Percentiles rank a stretch among this genome's conserved stretches.
These are phyloP conservation scores for Brassica nigra DNA, from an alignment of 345 rosid genomes.

Conservation along the genomic window DNA sequence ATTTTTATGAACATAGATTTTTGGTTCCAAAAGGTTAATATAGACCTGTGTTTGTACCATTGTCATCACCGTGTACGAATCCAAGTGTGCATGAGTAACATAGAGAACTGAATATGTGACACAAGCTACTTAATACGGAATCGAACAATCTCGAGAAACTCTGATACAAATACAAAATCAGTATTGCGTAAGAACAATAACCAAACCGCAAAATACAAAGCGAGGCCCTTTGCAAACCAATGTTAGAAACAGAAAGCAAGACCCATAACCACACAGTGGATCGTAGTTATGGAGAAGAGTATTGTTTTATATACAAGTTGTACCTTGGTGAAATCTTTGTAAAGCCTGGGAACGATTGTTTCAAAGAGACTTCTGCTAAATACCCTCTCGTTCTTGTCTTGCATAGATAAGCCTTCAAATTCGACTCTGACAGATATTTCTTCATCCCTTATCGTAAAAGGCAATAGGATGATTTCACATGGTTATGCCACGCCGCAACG, in stretches of 20 bases:
- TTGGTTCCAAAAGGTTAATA: not conserved
- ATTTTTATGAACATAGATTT: not conserved
- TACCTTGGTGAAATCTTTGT: constrained; percentile 3
- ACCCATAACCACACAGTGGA: constrained; percentile 19
- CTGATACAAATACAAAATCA: constrained; percentile 10
- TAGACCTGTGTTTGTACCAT: not conserved
- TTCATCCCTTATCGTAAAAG: constrained; percentile 69
- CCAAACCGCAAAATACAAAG: constrained; percentile 8
- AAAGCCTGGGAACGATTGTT: constrained; percentile 6
- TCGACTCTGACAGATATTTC: constrained; percentile 2
- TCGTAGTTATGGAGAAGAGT: not conserved
- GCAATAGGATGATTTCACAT: constrained; percentile 79
- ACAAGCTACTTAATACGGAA: not conserved
- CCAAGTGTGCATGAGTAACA: not conserved
- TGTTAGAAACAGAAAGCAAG: constrained; percentile 8
- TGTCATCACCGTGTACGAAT: not conserved
- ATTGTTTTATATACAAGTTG: not conserved
- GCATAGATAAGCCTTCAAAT: not conserved
- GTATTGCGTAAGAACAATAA: constrained; percentile 10
- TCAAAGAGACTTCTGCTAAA: not conserved
- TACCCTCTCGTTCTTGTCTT: constrained; percentile 5
- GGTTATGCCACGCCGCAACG: constrained; percentile 82
- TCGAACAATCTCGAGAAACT: not conserved
- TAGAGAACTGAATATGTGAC: not conserved
- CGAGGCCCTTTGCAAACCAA: constrained; percentile 21